Evolutionary conservation across 345 rosid species (phyloP).

Genomic region (Citrus unshiu): DNA sequence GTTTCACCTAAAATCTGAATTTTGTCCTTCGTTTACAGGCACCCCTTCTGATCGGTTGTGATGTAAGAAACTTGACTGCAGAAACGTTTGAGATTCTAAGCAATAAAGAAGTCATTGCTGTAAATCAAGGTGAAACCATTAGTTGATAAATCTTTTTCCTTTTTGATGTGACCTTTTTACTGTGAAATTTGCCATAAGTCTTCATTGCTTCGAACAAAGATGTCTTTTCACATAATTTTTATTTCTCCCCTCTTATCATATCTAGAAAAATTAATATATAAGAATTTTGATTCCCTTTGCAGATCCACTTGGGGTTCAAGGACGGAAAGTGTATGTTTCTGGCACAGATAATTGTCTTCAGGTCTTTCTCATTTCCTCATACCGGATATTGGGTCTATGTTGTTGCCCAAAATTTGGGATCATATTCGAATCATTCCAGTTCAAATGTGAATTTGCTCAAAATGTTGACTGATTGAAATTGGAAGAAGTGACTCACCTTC

Average conservation of each 20-base stretch:
- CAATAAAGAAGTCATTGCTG: constrained; percentile 83
- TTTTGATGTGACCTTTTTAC: not conserved
- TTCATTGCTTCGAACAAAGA: constrained; percentile 3
- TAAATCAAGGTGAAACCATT: constrained; percentile 74
- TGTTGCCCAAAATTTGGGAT: not conserved
- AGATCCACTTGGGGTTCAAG: constrained; percentile 97
- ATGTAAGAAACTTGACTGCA: constrained; percentile 76
- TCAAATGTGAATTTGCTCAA: not conserved
- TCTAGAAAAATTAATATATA: constrained; percentile 1
- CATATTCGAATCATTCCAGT: not conserved
- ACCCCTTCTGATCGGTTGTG: constrained; percentile 94
- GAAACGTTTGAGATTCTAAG: constrained; percentile 76
- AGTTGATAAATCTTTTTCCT: not conserved
- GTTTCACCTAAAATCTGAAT: not conserved
- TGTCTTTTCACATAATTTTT: not conserved
- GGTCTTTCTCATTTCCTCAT: constrained; percentile 32
- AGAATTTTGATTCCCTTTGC: constrained; percentile 29
- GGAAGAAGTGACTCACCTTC: not conserved
- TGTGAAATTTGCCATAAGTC: not conserved
- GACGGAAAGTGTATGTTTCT: constrained; percentile 62
- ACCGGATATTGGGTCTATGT: not conserved
- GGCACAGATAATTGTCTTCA: constrained; percentile 68
- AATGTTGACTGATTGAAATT: not conserved
- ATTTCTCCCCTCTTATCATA: not conserved
- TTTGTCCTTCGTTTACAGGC: constrained; percentile 49